These are phyloP conservation scores for Backusella liffmaniae DNA, from an alignment of 192 early-diverging fungal species.

Conservation along the genomic window DNA sequence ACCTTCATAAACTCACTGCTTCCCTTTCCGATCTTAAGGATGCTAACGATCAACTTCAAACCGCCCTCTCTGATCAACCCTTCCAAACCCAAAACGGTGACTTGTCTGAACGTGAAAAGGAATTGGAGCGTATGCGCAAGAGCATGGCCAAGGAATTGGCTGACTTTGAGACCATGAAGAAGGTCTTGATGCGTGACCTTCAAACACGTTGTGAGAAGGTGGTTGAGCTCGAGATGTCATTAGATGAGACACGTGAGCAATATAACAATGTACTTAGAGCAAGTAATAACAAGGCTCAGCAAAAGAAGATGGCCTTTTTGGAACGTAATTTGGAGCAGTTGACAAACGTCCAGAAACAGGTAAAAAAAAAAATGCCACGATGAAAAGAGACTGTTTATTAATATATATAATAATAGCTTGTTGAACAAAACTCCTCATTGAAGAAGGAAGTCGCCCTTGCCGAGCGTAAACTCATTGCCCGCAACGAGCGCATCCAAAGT, in stretches of 20 bases:
- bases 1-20: conserved; percentile 60
- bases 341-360: conserved; percentile 90
- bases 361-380: conserved; percentile 1
- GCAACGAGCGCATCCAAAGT: conserved; percentile 92
- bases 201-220: conserved; percentile 98
- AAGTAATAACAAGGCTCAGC: conserved; percentile 82
- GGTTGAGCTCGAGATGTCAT: conserved; percentile 94
- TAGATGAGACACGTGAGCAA: conserved; percentile 96
- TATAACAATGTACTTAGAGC: conserved; percentile 84
- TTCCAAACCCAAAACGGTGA: conserved; percentile 5
- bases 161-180: conserved; percentile 98
- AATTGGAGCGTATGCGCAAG: conserved; percentile 73
- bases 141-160: conserved; percentile 55
- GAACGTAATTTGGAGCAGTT: conserved; percentile 98
- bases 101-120: conserved; percentile 61
- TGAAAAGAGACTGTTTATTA: no score
- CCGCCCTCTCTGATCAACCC: conserved; percentile 22
- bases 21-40: conserved; percentile 62
- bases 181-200: conserved; percentile 96
- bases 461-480: conserved; percentile 88
- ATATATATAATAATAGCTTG: conserved; percentile 52
- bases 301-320: conserved; percentile 95
- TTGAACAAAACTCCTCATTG: conserved; percentile 92
- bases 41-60: conserved; percentile 60
- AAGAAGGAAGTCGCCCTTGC: conserved; percentile 92